These are phyloP conservation scores for Phaeosphaeriaceae sp. DNA, from an alignment of 2,329 filamentous ascomycete species.

Conservation along the genomic window DNA sequence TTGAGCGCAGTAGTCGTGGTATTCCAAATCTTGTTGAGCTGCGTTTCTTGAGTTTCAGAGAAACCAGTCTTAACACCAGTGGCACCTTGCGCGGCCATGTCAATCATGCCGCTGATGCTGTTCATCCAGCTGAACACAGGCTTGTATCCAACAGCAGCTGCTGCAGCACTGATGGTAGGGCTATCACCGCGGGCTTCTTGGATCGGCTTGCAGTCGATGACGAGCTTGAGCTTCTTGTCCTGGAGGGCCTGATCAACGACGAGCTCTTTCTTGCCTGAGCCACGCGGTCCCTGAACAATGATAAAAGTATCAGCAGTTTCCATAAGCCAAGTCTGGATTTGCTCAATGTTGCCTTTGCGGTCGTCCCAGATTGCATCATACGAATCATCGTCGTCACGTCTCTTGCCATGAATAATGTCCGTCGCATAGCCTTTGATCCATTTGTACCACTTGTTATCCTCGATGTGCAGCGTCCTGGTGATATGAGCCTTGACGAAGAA, in stretches of 20 bases:
- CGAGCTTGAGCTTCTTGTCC: conserved; percentile 75
- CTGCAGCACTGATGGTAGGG: conserved; percentile 81
- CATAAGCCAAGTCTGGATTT: conserved; percentile 83
- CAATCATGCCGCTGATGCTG: conserved; percentile 88
- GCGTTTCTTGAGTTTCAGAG: conserved; percentile 88
- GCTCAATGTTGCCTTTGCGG: conserved; percentile 79
- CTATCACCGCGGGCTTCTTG: conserved; percentile 89
- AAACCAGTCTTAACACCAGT: conserved; percentile 95
- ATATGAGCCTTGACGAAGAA: conserved; percentile 92
- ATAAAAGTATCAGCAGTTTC: conserved; percentile 93
- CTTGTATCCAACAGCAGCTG: conserved; percentile 83
- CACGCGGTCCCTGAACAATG: conserved; percentile 88
- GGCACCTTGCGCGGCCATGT: conserved; percentile 90
- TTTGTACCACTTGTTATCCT: conserved; percentile 74
- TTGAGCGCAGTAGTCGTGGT: conserved; percentile 82
- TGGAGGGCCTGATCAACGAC: conserved; percentile 84
- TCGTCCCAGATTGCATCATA: conserved; percentile 87
- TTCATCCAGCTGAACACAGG: conserved; percentile 98
- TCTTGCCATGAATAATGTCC: conserved; percentile 68
- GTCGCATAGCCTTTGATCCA: conserved; percentile 81
- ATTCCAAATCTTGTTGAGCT: conserved; percentile 87
- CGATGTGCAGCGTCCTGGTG: conserved; percentile 75
- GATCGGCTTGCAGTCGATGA: conserved; percentile 92
- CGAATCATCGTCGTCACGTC: conserved; percentile 67
- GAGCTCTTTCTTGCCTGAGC: conserved; percentile 88